A percentile compares a stretch with the other conserved stretches of the same genome.
Evolutionary conservation across 176 grass and related monocot species (phyloP).

Genomic region (Saccharum spontaneum): DNA sequence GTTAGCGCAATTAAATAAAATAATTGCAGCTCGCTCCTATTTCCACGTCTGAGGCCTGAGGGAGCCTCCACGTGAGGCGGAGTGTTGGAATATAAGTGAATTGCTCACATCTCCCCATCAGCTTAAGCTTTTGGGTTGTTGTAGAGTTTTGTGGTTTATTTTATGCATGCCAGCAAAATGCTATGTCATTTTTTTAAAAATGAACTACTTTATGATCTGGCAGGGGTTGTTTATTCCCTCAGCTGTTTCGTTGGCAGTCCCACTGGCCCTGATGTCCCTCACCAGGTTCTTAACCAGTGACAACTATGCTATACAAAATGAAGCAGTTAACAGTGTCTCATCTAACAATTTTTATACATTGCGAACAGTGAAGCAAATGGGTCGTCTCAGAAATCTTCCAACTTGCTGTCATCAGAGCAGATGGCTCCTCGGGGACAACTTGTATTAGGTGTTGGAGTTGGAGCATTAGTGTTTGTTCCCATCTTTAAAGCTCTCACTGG

Average conservation of each 20-base stretch:
- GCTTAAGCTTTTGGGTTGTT: background rate
- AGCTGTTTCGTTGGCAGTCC: slow-evolving; percentile 67
- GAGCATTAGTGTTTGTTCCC: slow-evolving; percentile 83
- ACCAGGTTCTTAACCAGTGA: slow-evolving; percentile 68
- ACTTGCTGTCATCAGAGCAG: slow-evolving; percentile 74
- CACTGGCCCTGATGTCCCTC: slow-evolving; percentile 79
- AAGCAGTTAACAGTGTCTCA: background rate
- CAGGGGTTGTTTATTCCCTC: slow-evolving; percentile 93
- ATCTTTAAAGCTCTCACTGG: slow-evolving; percentile 85
- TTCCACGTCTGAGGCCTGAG: no score
- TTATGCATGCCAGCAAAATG: background rate
- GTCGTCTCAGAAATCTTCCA: slow-evolving; percentile 51
- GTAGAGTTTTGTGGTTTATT: background rate
- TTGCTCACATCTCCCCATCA: no score
- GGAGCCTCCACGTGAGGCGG: no score
- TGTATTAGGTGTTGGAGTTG: slow-evolving; percentile 81
- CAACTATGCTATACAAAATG: slow-evolving; percentile 22
- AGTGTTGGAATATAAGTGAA: no score
- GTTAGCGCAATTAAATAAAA: no score
- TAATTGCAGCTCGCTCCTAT: no score
- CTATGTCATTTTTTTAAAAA: slow-evolving; percentile 18
- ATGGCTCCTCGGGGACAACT: slow-evolving; percentile 93
- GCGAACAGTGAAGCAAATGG: slow-evolving; percentile 74
- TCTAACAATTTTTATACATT: slow-evolving; percentile 36
- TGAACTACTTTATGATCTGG: slow-evolving; percentile 38